phyloP scores from a whole-genome alignment of 495 filamentous ascomycete species.

The Xylaria bambusicola region DNA sequence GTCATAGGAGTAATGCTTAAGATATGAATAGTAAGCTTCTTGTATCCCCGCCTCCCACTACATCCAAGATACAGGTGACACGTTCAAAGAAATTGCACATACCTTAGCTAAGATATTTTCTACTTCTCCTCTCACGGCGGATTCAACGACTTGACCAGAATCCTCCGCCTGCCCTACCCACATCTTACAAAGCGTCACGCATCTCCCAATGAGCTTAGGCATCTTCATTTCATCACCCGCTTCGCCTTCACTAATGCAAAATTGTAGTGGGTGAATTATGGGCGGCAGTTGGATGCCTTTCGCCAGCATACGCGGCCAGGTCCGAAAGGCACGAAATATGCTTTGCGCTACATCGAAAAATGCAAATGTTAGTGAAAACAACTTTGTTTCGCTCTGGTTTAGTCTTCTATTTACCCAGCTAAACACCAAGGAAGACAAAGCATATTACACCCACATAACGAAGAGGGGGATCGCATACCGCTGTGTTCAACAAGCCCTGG shows the following conservation, averaged over 20 bases:
- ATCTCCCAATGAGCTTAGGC: slow-evolving; percentile 36
- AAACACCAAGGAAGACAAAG: too few relatives aligned
- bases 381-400: background rate
- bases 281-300: slow-evolving; percentile 41
- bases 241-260: slow-evolving; percentile 8
- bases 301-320: slow-evolving; percentile 42
- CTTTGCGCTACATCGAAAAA: slow-evolving; percentile 23
- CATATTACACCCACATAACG: too few relatives aligned
- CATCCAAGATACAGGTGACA: background rate
- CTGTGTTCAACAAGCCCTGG: slow-evolving; percentile 6
- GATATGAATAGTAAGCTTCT: too few relatives aligned
- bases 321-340: slow-evolving; percentile 38
- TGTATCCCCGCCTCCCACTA: too few relatives aligned
- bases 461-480: background rate
- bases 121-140: slow-evolving; percentile 34
- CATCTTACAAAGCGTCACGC: slow-evolving; percentile 41
- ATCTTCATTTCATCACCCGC: slow-evolving; percentile 2
- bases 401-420: too few relatives aligned
- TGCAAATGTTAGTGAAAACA: background rate
- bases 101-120: slow-evolving; percentile 27
- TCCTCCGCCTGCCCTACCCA: slow-evolving; percentile 40
- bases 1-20: slow-evolving; percentile 29
- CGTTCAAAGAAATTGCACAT: background rate
- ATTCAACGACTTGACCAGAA: slow-evolving; percentile 33
- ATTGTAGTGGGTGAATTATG: slow-evolving; percentile 34